Evolutionary conservation across 306 rosid species (phyloP).

Genomic region (Acacia crassicarpa): DNA sequence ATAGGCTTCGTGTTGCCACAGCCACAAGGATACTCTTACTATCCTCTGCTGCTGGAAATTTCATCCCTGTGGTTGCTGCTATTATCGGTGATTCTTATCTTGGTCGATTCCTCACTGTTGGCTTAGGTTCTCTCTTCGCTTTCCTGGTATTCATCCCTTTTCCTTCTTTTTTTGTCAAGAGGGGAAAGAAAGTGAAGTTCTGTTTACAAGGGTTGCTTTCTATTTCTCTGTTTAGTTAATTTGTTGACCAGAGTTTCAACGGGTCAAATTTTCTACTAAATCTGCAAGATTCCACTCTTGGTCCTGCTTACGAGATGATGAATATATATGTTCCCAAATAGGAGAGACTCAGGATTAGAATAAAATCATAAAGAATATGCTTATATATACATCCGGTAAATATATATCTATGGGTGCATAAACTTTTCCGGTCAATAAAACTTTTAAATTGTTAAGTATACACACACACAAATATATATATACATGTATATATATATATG

Average conservation of each 20-base stretch:
- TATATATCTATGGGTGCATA: too few relatives aligned
- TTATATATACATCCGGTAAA: too few relatives aligned
- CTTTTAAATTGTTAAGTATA: too few relatives aligned
- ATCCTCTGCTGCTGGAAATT: constrained; percentile 51
- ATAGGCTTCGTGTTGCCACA: constrained; percentile 44
- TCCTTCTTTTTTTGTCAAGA: neutral
- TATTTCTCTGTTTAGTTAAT: too few relatives aligned
- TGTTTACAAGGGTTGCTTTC: neutral
- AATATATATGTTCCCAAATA: too few relatives aligned
- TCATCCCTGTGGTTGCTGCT: constrained; percentile 66
- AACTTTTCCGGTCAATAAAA: too few relatives aligned
- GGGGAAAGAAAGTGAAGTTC: neutral
- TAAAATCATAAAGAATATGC: neutral
- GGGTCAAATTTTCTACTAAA: neutral
- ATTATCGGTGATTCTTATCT: constrained; percentile 67
- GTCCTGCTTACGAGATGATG: too few relatives aligned
- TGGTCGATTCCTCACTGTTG: constrained; percentile 66
- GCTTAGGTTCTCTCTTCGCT: constrained; percentile 46
- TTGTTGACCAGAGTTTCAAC: neutral
- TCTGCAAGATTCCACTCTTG: neutral
- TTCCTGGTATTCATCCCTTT: constrained; percentile 40
- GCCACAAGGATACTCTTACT: constrained; percentile 51
- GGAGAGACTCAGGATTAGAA: neutral
- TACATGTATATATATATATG: too few relatives aligned
- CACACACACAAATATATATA: too few relatives aligned